Conservation (phyloP, 495 filamentous ascomycete genomes). For the Mytilinidion resinicola region DNA sequence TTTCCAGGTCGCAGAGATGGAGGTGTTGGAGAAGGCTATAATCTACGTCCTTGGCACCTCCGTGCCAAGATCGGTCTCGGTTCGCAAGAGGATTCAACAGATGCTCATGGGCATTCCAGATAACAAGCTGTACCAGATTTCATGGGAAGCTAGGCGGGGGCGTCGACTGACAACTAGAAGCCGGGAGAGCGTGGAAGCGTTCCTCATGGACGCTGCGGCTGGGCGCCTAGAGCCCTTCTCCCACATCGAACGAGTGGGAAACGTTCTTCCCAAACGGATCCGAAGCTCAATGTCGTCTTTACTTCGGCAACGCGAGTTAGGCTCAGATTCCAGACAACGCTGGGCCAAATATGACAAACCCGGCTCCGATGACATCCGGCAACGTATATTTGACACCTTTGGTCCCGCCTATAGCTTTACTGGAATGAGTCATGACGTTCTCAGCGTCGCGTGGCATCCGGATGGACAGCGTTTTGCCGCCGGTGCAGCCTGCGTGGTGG, state of each 20-base stretch:
- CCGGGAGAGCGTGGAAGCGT: conserved; percentile 16
- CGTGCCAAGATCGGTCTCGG: not conserved
- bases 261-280: not conserved
- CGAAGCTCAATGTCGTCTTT: conserved; percentile 13
- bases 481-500: conserved; percentile 68
- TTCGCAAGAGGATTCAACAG: conserved; percentile 12
- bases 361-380: conserved; percentile 24
- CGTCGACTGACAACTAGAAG: conserved; percentile 4
- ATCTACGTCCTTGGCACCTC: not conserved
- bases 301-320: conserved; percentile 33
- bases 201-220: conserved; percentile 13
- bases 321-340: conserved; percentile 20
- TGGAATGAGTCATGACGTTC: conserved; percentile 51
- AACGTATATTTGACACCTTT: conserved; percentile 25
- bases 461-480: conserved; percentile 40
- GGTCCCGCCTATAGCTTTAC: conserved; percentile 29
- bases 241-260: conserved; percentile 19
- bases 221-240: conserved; percentile 7
- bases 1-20: conserved; percentile 16
- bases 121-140: conserved; percentile 3
- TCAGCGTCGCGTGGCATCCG: conserved; percentile 50
- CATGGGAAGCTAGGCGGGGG: conserved; percentile 5
- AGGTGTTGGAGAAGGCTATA: conserved; percentile 7
- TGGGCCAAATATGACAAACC: conserved; percentile 8
- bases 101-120: conserved; percentile 11